Base-by-base conservation (phyloP, 257 asterid species). In the Nicotiana obtusifolia region DNA sequence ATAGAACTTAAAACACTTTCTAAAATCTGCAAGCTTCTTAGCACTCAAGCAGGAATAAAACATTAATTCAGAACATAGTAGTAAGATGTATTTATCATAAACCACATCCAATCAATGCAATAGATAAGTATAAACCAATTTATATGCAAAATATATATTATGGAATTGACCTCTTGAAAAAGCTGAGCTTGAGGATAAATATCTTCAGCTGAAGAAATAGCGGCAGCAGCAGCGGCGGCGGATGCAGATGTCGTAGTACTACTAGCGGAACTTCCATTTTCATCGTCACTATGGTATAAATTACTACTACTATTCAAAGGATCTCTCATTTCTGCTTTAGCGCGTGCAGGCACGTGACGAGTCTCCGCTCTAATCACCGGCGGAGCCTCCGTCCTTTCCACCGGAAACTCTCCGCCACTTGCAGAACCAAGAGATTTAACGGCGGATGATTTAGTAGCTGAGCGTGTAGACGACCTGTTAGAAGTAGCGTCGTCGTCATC, bases 111-210 rank as follows among this genome's bases (percentile, higher is more conserved):
- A 22, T 6, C 24, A 28, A 41, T 2, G 13, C 77, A 16, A 71
- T 71, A 44, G 17, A 24, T 31, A 28, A 30, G 69, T 28, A 15
- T 57, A 16, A 66, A 28, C 64, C 35, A 60, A 19, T 7, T 60
- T 4, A 35, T 22, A 81, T 4, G 14, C 9, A 13, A 14, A 14
- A 61, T 17, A 57, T 41, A n/a, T n/a, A n/a, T n/a, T n/a, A n/a
- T n/a, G n/a, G 49, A 37, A 62, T 35, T 69, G 19, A 95, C 98
- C 98, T 93, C 95, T 85, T 89, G 95, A 30, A 86, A 82, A 85
- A 95, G 88, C 84, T 88, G 98, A 79, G 95, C 89, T 81, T 91
- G 89, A 83, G 92, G 87, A 26, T 95, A 88, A 75, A 91, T 44
- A 84, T 91, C 97, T 84, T 88, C 91, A 10, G 86, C 88, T 24